Evolutionary conservation across 176 grass and related monocot species (phyloP).

Genomic region (Triticum urartu): DNA sequence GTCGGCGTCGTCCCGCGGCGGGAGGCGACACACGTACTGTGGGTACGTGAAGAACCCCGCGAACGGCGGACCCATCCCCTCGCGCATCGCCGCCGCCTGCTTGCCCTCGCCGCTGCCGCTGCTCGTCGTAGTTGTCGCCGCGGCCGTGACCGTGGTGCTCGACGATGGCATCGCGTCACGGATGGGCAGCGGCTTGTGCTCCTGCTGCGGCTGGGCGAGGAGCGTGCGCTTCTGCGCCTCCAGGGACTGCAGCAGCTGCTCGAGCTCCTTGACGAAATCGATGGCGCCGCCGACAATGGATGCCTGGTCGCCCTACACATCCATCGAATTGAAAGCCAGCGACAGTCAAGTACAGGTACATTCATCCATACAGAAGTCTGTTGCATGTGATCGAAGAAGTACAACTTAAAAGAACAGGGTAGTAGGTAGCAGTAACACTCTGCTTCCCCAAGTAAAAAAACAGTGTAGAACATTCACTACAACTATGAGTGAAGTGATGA

Average conservation of each 20-base stretch:
- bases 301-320: conserved; percentile 81
- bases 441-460: background rate
- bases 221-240: conserved; percentile 77
- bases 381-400: background rate
- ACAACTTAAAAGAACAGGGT: too few species aligned
- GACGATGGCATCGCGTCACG: background rate
- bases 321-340: background rate
- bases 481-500: background rate
- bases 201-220: background rate
- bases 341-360: background rate
- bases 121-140: background rate
- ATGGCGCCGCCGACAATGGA: conserved; percentile 93
- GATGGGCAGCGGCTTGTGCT: background rate
- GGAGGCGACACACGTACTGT: conserved; percentile 64
- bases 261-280: conserved; percentile 91
- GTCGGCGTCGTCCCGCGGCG: conserved; percentile 29
- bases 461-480: background rate
- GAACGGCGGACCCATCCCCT: conserved; percentile 43
- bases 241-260: conserved; percentile 84
- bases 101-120: background rate
- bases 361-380: background rate
- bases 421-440: background rate
- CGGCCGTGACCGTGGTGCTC: background rate
- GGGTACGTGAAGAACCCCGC: conserved; percentile 86
- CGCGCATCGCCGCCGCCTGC: background rate